Conservation (phyloP, 2,329 filamentous ascomycete genomes). For the Xylaria sp. region DNA sequence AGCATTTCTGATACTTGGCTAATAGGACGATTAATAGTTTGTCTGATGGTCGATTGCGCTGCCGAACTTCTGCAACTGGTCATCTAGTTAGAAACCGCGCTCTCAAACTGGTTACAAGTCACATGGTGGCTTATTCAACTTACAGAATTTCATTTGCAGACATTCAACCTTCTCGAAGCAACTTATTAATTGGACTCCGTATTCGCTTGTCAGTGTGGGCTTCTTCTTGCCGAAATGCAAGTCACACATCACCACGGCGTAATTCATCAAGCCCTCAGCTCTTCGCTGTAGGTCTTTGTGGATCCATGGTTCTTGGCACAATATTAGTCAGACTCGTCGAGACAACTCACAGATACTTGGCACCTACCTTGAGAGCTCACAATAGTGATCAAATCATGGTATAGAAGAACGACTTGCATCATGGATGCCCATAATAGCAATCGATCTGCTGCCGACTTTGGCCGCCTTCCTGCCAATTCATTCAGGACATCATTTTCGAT, state of each 20-base stretch:
- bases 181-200: constrained; percentile 34
- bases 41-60: constrained; percentile 37
- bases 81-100: constrained; percentile 15
- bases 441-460: constrained; percentile 41
- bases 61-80: constrained; percentile 38
- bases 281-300: constrained; percentile 32
- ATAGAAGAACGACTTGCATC: constrained; percentile 62
- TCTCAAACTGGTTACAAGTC: not conserved
- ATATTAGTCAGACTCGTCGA: constrained; percentile 32
- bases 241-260: constrained; percentile 47
- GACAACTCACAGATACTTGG: not conserved
- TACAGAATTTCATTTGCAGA: constrained; percentile 42
- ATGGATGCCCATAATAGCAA: constrained; percentile 60
- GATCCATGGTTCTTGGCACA: constrained; percentile 28
- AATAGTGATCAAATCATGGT: constrained; percentile 54
- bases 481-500: constrained; percentile 44
- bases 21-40: constrained; percentile 41
- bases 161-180: constrained; percentile 40
- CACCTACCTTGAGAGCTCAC: constrained; percentile 39
- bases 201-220: constrained; percentile 36
- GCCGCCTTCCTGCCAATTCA: constrained; percentile 35
- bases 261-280: constrained; percentile 41
- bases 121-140: constrained; percentile 27
- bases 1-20: constrained; percentile 40
- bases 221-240: constrained; percentile 46